phyloP scores from a whole-genome alignment of 2,329 filamentous ascomycete species.

The Pseudodiploospora longispora region DNA sequence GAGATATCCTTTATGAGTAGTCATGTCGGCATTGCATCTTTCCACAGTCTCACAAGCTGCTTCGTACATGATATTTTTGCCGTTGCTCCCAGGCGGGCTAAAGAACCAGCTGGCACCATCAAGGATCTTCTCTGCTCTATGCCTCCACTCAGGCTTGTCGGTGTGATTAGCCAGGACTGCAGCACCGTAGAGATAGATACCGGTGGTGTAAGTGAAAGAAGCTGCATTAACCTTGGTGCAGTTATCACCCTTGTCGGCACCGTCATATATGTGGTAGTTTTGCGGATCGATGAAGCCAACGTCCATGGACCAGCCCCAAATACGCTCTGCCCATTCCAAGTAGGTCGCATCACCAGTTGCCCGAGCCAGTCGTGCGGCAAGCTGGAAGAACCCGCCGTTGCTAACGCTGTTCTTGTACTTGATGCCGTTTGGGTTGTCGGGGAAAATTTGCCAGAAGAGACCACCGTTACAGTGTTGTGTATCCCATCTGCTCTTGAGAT shows the following conservation, averaged over 20 bases:
- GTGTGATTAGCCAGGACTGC: slow-evolving; percentile 57
- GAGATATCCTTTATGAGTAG: slow-evolving; percentile 61
- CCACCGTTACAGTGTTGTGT: slow-evolving; percentile 59
- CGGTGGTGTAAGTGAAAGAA: slow-evolving; percentile 59
- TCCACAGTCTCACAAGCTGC: slow-evolving; percentile 52
- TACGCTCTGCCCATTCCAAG: slow-evolving; percentile 55
- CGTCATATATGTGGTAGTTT: slow-evolving; percentile 51
- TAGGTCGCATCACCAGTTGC: slow-evolving; percentile 61
- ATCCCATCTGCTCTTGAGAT: slow-evolving; percentile 64
- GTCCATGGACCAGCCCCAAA: slow-evolving; percentile 56
- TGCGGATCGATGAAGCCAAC: slow-evolving; percentile 48
- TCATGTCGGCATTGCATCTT: slow-evolving; percentile 55
- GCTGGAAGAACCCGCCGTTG: slow-evolving; percentile 77
- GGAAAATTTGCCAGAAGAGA: slow-evolving; percentile 74
- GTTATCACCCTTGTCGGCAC: slow-evolving; percentile 44
- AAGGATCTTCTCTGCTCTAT: slow-evolving; percentile 45
- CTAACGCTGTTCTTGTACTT: slow-evolving; percentile 77
- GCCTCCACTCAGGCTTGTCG: slow-evolving; percentile 42
- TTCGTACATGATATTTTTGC: slow-evolving; percentile 56
- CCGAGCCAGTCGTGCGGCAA: slow-evolving; percentile 66
- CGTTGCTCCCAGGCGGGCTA: slow-evolving; percentile 36
- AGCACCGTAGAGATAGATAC: slow-evolving; percentile 57
- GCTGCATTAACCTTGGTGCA: slow-evolving; percentile 45
- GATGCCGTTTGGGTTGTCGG: slow-evolving; percentile 63
- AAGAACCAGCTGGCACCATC: slow-evolving; percentile 47